A percentile compares a stretch with the other conserved stretches of the same genome.
Conservation (phyloP, 352 stramenopile genomes). For the Lagenidium giganteum region DNA sequence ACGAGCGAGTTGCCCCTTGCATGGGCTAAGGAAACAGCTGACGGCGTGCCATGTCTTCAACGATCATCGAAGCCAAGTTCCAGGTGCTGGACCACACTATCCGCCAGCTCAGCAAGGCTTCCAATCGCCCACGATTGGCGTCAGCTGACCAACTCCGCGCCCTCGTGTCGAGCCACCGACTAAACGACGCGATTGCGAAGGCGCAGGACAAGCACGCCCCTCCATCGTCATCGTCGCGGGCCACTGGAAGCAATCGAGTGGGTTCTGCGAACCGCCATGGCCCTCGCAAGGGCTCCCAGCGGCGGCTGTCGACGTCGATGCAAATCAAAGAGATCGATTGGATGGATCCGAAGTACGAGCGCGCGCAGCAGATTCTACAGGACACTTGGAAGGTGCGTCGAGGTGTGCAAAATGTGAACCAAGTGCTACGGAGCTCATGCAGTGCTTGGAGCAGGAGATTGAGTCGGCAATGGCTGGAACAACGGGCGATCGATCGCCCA, state of each 20-base stretch:
- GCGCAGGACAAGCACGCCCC: not conserved
- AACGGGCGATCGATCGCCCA: too few relatives aligned
- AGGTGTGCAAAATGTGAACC: too few relatives aligned
- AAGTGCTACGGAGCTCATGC: too few relatives aligned
- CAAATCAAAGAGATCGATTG: slow-evolving; percentile 12
- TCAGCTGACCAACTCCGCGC: slow-evolving; percentile 48
- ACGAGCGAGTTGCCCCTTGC: too few relatives aligned
- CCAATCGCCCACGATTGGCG: slow-evolving; percentile 17
- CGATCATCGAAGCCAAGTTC: slow-evolving; percentile 66
- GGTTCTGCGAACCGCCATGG: too few relatives aligned
- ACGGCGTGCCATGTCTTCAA: slow-evolving; percentile 38
- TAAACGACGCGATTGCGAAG: not conserved
- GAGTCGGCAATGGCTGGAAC: slow-evolving; percentile 14
- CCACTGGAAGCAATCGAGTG: too few relatives aligned
- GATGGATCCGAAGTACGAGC: slow-evolving; percentile 28
- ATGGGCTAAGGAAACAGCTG: too few relatives aligned
- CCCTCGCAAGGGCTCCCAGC: too few relatives aligned
- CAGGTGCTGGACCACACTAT: slow-evolving; percentile 49
- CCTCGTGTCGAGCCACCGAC: slow-evolving; percentile 28
- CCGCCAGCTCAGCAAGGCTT: slow-evolving; percentile 30
- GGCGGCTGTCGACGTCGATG: too few relatives aligned
- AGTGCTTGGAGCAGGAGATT: slow-evolving; percentile 21
- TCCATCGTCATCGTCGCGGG: not conserved
- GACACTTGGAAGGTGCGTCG: slow-evolving; percentile 31
- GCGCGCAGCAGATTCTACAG: slow-evolving; percentile 26